A percentile compares a stretch with the other conserved stretches of the same genome.
phyloP scores from a whole-genome alignment of 2,329 filamentous ascomycete genomes.

The Ascochyta viciae-villosae region DNA sequence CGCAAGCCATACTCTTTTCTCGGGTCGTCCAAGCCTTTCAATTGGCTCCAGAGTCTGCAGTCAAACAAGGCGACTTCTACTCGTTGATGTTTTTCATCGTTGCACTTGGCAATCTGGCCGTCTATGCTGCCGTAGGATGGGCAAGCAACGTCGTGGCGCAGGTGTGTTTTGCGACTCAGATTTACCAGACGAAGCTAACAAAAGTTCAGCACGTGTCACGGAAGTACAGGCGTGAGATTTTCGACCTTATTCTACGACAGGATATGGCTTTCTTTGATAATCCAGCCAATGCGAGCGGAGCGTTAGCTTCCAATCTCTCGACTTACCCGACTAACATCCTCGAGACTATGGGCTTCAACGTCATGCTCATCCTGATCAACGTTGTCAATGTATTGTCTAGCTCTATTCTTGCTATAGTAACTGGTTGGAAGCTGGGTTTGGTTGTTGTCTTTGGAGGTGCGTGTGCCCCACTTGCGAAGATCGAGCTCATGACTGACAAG shows the following conservation, averaged over 20 bases:
- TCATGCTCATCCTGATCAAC: conserved; percentile 85
- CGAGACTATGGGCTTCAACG: conserved; percentile 83
- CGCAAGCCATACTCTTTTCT: conserved; percentile 59
- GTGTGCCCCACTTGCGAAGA: neutral
- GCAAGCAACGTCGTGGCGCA: conserved; percentile 55
- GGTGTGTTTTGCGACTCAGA: conserved; percentile 32
- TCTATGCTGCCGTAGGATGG: conserved; percentile 57
- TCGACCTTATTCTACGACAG: conserved; percentile 87
- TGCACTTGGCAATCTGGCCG: conserved; percentile 55
- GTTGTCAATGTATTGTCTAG: conserved; percentile 79
- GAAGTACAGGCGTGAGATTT: conserved; percentile 62
- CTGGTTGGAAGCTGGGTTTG: conserved; percentile 88
- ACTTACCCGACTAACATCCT: conserved; percentile 84
- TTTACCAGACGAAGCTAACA: neutral
- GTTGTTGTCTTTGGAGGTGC: conserved; percentile 79
- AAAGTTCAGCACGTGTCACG: conserved; percentile 31
- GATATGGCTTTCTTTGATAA: conserved; percentile 92
- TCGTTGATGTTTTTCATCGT: conserved; percentile 65
- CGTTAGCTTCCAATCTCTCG: conserved; percentile 72
- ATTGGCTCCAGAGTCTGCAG: conserved; percentile 48
- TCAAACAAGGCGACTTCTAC: conserved; percentile 58
- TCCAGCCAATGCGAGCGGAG: conserved; percentile 87
- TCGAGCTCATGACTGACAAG: neutral
- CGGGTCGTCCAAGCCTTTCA: conserved; percentile 58
- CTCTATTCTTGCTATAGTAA: conserved; percentile 71